Base-by-base conservation (phyloP, 352 stramenopile genomes). In the Globisporangium ultimum region DNA sequence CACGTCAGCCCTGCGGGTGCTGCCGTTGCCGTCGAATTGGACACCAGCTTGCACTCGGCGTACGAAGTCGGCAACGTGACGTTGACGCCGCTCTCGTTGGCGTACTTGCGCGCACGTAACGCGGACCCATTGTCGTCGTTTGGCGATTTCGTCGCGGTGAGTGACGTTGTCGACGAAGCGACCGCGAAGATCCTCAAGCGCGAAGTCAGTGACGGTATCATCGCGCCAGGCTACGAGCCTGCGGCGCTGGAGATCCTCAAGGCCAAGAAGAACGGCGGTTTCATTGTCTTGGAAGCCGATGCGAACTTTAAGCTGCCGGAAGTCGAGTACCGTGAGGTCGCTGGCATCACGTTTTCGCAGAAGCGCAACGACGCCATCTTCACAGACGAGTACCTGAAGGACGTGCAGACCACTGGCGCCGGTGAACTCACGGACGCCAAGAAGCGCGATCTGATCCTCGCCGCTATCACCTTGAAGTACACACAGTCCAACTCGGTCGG, bases 401-500 rank as follows among this genome's bases (percentile, higher is more conserved):
- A 98, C 54, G 78, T 98, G 46, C 93, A 98, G 60, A 98, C 95
- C 9, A 94, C 85, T 17, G 80, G 91, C 13, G 81, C 77, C 4
- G 78, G 87, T 41, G 80, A 88, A 47, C 70, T 99, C 7, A 86
- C 87, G 18, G 87, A 97, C 22, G 90, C 86, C 50, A 97, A 96
- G 54, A 93, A 98, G 71, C 90, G 96, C 53, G 98, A 99, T 72
- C 81, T 99, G 55, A 96, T 98, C 60, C 84, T 99, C 28, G 98
- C 97, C n/a, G 97, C 92, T 50, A 99, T 99, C 73, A 98, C 97
- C 60, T 82, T 99, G 70, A 99, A 99, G 88, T 99, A 99, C 84
- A 99, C 98, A 56, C 97, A 99, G 84, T 97, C 78, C 51, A 99
- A 99, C 87, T 98, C 89, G 40, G 97, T 99, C 12, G 97, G 96